Evolutionary conservation across 2,329 filamentous ascomycete species (phyloP).

Genomic region (Venturia effusa): DNA sequence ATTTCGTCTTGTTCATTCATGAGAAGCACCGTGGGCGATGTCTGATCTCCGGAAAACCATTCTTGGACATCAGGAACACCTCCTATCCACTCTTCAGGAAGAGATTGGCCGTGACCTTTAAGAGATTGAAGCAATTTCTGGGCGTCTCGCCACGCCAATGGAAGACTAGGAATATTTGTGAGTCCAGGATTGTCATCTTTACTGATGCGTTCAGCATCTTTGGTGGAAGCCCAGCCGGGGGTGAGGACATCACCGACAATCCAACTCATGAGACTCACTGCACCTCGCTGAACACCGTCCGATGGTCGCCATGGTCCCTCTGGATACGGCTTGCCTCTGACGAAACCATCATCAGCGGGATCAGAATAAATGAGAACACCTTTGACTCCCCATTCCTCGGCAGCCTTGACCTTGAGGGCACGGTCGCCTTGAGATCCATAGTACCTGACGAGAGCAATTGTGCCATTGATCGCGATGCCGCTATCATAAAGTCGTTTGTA

Average conservation of each 20-base stretch:
- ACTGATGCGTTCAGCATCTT: constrained; percentile 53
- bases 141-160: constrained; percentile 82
- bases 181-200: constrained; percentile 62
- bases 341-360: constrained; percentile 72
- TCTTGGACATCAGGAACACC: constrained; percentile 60
- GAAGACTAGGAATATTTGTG: constrained; percentile 77
- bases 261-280: constrained; percentile 71
- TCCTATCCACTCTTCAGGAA: constrained; percentile 62
- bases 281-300: constrained; percentile 72
- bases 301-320: constrained; percentile 69
- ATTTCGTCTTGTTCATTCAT: constrained; percentile 81
- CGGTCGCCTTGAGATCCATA: constrained; percentile 52
- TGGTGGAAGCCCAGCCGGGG: constrained; percentile 62
- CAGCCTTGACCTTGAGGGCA: constrained; percentile 78
- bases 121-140: constrained; percentile 66
- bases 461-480: constrained; percentile 63
- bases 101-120: constrained; percentile 59
- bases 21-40: constrained; percentile 67
- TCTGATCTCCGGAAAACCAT: constrained; percentile 74
- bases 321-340: constrained; percentile 61
- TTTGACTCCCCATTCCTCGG: constrained; percentile 72
- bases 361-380: constrained; percentile 92
- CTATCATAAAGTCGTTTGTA: constrained; percentile 62
- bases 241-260: constrained; percentile 86
- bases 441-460: constrained; percentile 76